Conservation (phyloP, 176 grass and related monocot species). For the Puya raimondii region DNA sequence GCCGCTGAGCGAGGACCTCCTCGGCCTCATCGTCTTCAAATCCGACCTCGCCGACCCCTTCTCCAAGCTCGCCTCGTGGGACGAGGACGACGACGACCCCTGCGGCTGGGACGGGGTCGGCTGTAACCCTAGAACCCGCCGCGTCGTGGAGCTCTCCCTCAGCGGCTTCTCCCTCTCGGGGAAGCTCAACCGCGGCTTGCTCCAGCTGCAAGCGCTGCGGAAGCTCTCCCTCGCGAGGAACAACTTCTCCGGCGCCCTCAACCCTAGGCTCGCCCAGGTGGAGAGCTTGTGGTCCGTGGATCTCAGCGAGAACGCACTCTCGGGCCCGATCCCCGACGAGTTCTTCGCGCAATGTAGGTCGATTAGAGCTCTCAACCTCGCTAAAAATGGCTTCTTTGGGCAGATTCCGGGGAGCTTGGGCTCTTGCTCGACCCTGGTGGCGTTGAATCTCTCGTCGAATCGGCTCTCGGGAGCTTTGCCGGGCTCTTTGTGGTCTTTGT, state of each 20-base stretch:
- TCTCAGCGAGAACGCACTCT: conserved; percentile 68
- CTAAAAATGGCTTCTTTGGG: conserved; percentile 61
- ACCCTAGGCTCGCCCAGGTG: conserved; percentile 43
- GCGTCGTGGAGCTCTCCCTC: conserved; percentile 55
- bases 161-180: conserved; percentile 70
- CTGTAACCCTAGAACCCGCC: conserved; percentile 58
- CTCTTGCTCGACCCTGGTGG: conserved; percentile 63
- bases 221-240: conserved; percentile 58
- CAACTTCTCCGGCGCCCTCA: conserved; percentile 73
- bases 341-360: conserved; percentile 66
- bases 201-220: conserved; percentile 64
- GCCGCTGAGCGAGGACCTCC: conserved; percentile 83
- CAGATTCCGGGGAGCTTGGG: conserved; percentile 43
- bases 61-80: conserved; percentile 76
- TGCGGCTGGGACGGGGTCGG: conserved; percentile 61
- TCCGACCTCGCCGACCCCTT: conserved; percentile 64
- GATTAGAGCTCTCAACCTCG: conserved; percentile 73
- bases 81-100: conserved; percentile 70
- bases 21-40: conserved; percentile 92
- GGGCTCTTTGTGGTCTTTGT: conserved; percentile 63
- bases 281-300: conserved; percentile 57
- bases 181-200: conserved; percentile 71
- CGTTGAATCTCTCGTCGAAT: conserved; percentile 73
- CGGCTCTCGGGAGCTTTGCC: conserved; percentile 53
- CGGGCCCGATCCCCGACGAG: conserved; percentile 42